Percentiles rank a stretch among this genome's conserved stretches.
Evolutionary conservation across 768 basidiomycete genomes (phyloP).

Genomic region (Auricularia sp.): DNA sequence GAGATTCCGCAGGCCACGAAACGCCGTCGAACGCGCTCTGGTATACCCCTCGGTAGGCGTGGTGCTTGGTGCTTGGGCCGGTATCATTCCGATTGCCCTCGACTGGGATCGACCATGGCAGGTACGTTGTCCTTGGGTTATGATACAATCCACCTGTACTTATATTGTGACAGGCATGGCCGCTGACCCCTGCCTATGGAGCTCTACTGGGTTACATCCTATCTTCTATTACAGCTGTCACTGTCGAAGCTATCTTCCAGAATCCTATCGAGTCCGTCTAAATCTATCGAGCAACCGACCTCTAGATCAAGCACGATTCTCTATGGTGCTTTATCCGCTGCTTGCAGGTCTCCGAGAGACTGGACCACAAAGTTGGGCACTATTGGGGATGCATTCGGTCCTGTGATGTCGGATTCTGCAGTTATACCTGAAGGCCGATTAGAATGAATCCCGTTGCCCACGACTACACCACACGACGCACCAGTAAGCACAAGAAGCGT

Average conservation of each 20-base stretch:
- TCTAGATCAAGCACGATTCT: not conserved
- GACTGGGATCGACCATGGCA: constrained; percentile 98
- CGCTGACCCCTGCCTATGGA: constrained; percentile 65
- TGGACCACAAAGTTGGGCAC: constrained; percentile 74
- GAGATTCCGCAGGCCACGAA: constrained; percentile 46
- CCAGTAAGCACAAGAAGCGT: constrained; percentile 81
- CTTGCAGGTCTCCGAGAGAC: constrained; percentile 72
- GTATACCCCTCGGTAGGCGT: constrained; percentile 72
- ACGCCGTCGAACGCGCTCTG: constrained; percentile 62
- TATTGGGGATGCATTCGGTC: constrained; percentile 46
- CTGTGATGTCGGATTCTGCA: constrained; percentile 65
- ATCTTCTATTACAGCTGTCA: constrained; percentile 48
- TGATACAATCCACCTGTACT: too few relatives aligned
- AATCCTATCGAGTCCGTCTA: too few relatives aligned
- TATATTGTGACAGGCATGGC: constrained; percentile 97
- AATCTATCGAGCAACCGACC: too few relatives aligned
- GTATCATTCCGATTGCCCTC: constrained; percentile 74
- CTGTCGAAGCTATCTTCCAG: constrained; percentile 24
- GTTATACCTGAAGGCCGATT: constrained; percentile 57
- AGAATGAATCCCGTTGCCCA: too few relatives aligned
- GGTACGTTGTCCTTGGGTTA: too few relatives aligned
- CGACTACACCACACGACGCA: too few relatives aligned
- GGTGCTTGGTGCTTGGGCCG: constrained; percentile 67
- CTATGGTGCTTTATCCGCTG: constrained; percentile 3
- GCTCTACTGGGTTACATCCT: constrained; percentile 57